Evolutionary conservation across 2,329 filamentous ascomycete genomes (phyloP).

Genomic region (Dactylellina leptospora): DNA sequence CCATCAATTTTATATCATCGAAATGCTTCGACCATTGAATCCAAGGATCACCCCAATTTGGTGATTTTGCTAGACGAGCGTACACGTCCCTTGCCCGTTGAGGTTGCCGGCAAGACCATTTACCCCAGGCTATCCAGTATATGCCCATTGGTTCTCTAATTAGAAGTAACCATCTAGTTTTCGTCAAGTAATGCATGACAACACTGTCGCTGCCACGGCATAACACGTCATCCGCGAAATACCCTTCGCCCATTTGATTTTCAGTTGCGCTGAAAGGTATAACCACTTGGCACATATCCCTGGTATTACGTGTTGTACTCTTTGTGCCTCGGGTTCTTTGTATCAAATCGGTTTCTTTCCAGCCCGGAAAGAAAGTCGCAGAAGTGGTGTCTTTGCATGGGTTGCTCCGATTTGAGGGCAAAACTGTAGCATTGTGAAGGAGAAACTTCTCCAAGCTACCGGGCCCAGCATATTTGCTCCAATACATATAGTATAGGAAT

Average conservation of each 20-base stretch:
- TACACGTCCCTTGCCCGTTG: background rate
- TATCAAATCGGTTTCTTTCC: background rate
- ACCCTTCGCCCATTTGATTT: background rate
- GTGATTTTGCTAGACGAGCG: background rate
- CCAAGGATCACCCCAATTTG: conserved; percentile 5
- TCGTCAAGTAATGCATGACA: background rate
- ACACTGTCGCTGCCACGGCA: background rate
- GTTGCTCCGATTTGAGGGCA: background rate
- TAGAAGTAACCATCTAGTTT: background rate
- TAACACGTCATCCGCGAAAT: background rate
- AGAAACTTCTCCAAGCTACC: background rate
- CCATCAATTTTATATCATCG: background rate
- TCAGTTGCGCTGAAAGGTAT: background rate
- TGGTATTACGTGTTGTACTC: background rate
- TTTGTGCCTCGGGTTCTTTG: background rate
- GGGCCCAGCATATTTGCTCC: background rate
- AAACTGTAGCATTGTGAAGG: background rate
- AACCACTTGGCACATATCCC: background rate
- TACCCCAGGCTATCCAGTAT: conserved; percentile 5
- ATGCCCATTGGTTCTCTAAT: background rate
- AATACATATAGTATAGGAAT: background rate
- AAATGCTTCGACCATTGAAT: background rate
- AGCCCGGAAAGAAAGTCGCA: background rate
- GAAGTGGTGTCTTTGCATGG: background rate
- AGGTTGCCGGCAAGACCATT: background rate